These are phyloP conservation scores for Eimeria zaria DNA, from an alignment of 169 alveolate genomes.

Conservation along the genomic window DNA sequence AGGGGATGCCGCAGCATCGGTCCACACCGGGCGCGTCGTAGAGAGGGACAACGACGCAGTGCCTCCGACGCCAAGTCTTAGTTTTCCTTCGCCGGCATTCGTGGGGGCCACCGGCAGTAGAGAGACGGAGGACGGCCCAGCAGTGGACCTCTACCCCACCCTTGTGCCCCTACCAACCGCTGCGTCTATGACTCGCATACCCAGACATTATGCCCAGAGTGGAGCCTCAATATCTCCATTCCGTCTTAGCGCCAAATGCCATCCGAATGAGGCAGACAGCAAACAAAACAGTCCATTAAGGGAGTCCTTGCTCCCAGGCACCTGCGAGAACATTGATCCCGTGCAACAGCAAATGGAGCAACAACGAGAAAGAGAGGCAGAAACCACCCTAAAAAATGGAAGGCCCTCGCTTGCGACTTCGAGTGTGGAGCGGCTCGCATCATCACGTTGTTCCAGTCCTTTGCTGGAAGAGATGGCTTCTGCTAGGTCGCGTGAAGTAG, in stretches of 20 bases:
- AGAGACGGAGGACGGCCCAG: not conserved
- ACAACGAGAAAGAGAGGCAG: constrained; percentile 5
- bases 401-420: not conserved
- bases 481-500: not conserved
- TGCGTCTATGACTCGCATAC: not conserved
- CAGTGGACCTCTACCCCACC: constrained; percentile 36
- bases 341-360: constrained; percentile 30
- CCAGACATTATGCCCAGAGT: constrained; percentile 51
- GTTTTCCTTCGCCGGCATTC: not conserved
- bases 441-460: constrained; percentile 23
- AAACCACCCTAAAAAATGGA: not conserved
- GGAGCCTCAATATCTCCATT: constrained; percentile 24
- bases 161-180: constrained; percentile 24
- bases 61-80: not conserved
- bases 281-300: not conserved
- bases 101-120: not conserved
- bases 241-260: not conserved
- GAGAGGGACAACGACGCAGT: not conserved
- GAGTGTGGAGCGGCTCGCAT: constrained; percentile 9
- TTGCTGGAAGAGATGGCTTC: constrained; percentile 5
- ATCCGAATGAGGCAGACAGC: constrained; percentile 7
- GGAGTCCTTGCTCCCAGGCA: not conserved
- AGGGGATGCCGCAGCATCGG: not conserved
- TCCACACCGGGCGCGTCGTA: not conserved
- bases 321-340: constrained; percentile 31